phyloP scores from a whole-genome alignment of 2,329 filamentous ascomycete genomes.

The Erysiphe pulchra region DNA sequence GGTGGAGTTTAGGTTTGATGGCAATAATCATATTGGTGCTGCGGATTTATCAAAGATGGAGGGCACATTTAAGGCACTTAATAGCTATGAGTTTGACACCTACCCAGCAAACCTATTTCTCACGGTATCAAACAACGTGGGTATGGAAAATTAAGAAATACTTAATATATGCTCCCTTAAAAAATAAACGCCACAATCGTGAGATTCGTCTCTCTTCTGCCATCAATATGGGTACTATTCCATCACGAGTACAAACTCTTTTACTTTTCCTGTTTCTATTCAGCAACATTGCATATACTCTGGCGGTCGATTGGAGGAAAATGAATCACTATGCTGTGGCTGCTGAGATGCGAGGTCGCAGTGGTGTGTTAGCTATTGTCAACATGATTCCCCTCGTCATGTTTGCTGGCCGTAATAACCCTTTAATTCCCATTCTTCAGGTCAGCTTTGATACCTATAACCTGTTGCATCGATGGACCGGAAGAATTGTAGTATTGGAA shows the following conservation, averaged over 20 bases:
- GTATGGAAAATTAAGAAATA: constrained; percentile 37
- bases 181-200: constrained; percentile 39
- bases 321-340: constrained; percentile 34
- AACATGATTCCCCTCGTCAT: constrained; percentile 56
- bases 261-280: constrained; percentile 29
- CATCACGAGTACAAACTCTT: constrained; percentile 34
- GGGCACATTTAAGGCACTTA: constrained; percentile 31
- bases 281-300: constrained; percentile 37
- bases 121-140: constrained; percentile 26
- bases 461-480: constrained; percentile 53
- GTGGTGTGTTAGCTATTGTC: constrained; percentile 38
- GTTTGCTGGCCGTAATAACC: constrained; percentile 51
- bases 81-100: constrained; percentile 28
- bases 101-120: constrained; percentile 32
- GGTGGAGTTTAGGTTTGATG: constrained; percentile 33
- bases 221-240: constrained; percentile 34
- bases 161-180: constrained; percentile 35
- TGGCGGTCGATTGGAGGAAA: constrained; percentile 31
- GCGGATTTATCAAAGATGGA: constrained; percentile 26
- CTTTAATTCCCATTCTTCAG: constrained; percentile 39
- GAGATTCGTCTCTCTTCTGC: constrained; percentile 36
- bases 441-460: constrained; percentile 65
- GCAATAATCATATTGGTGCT: constrained; percentile 26
- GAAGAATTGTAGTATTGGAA: constrained; percentile 46
- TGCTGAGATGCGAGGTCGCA: constrained; percentile 27